These are phyloP conservation scores for Fraxinus sp. DNA, from an alignment of 305 asterid species.

Conservation along the genomic window DNA sequence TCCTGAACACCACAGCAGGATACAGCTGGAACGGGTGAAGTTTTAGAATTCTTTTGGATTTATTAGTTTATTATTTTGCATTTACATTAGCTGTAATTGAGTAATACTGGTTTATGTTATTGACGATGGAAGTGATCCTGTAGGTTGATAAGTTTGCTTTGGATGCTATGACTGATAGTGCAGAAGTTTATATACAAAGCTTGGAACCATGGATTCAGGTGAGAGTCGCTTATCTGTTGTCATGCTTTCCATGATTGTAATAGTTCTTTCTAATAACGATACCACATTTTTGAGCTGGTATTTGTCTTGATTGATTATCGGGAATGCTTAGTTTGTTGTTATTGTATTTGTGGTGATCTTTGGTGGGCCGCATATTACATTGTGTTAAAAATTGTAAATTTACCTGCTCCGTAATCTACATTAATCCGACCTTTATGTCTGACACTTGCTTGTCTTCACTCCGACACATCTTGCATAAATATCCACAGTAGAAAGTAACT, in stretches of 20 bases:
- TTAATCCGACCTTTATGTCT: conserved; percentile 16
- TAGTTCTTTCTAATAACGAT: not conserved
- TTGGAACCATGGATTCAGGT: conserved; percentile 95
- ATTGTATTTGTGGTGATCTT: not conserved
- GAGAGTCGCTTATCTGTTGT: not conserved
- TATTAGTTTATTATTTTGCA: conserved; percentile 7
- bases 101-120: conserved; percentile 20
- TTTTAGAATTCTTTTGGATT: conserved; percentile 20
- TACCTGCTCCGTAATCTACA: not conserved
- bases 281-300: not conserved
- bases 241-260: not conserved
- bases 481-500: not conserved
- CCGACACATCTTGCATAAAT: not conserved
- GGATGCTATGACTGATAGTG: conserved; percentile 83
- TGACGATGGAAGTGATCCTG: conserved; percentile 26
- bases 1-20: conserved; percentile 94
- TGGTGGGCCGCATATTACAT: not conserved
- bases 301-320: not conserved
- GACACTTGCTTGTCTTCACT: conserved; percentile 11
- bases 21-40: conserved; percentile 94
- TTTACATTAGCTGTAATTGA: conserved; percentile 18
- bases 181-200: conserved; percentile 87
- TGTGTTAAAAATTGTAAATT: conserved; percentile 15
- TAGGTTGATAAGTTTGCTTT: conserved; percentile 91
- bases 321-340: not conserved